Conservation (phyloP, 495 filamentous ascomycete species). For the Aeminium ludgeri region DNA sequence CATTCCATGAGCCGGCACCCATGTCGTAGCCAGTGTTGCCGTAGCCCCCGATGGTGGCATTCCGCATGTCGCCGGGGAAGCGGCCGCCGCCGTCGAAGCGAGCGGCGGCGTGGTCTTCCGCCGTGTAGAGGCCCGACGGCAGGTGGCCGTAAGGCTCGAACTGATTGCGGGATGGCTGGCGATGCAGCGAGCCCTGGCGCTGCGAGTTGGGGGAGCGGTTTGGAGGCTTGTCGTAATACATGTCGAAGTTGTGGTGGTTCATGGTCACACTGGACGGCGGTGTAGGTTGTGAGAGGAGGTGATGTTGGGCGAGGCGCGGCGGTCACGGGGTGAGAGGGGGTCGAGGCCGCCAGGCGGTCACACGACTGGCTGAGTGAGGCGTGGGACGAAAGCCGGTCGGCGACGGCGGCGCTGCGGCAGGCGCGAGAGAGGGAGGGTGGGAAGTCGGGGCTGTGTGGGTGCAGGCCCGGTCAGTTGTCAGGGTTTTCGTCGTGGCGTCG, state of each 20-base stretch:
- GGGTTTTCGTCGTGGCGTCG: too few species aligned
- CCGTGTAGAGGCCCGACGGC: conserved; percentile 41
- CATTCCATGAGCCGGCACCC: conserved; percentile 44
- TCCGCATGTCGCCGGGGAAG: conserved; percentile 36
- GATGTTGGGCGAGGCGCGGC: too few species aligned
- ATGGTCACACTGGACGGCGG: too few species aligned
- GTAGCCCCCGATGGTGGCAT: conserved; percentile 37
- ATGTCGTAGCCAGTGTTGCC: conserved; percentile 37
- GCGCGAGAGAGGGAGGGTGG: too few species aligned
- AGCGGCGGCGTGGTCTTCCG: conserved; percentile 43
- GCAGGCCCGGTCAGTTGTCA: too few species aligned
- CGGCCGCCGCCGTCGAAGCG: conserved; percentile 39
- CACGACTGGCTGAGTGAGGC: too few species aligned
- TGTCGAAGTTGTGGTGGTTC: conserved; percentile 16
- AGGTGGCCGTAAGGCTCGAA: conserved; percentile 33
- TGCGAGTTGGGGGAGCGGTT: conserved; percentile 17
- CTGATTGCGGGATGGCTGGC: conserved; percentile 13
- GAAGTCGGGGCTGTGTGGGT: too few species aligned
- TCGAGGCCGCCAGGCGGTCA: too few species aligned
- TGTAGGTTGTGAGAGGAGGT: too few species aligned
- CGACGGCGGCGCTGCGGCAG: too few species aligned
- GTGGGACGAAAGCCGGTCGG: too few species aligned
- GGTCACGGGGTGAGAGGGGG: too few species aligned
- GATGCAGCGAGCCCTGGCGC: conserved; percentile 14
- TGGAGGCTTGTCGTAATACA: conserved; percentile 15